phyloP scores from a whole-genome alignment of 2,329 filamentous ascomycete species.

The Mycogone perniciosa region DNA sequence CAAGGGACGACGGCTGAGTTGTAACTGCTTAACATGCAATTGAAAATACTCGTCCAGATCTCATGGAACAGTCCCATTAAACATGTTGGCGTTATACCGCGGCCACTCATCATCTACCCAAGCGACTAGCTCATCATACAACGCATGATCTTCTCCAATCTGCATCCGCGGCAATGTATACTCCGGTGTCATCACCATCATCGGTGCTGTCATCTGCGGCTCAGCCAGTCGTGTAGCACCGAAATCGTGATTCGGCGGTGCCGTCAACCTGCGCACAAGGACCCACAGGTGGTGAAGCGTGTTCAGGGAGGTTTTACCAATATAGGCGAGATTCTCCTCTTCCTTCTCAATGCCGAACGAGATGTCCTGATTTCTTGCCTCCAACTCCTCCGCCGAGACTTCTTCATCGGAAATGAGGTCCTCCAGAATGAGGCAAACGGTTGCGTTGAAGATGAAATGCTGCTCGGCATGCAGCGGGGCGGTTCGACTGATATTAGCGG shows the following conservation, averaged over 20 bases:
- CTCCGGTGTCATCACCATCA: conserved; percentile 22
- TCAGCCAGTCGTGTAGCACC: conserved; percentile 15
- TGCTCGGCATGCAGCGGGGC: conserved; percentile 38
- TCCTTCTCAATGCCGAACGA: conserved; percentile 37
- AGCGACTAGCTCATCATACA: conserved; percentile 31
- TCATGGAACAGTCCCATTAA: conserved; percentile 1
- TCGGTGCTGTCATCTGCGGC: conserved; percentile 16
- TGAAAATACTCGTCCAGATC: not conserved
- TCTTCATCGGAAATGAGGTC: conserved; percentile 32
- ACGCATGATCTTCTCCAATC: conserved; percentile 24
- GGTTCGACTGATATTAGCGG: conserved; percentile 29
- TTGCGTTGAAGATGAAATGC: conserved; percentile 46
- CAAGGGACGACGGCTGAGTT: too few relatives aligned
- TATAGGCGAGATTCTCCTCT: conserved; percentile 30
- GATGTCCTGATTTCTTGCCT: conserved; percentile 26
- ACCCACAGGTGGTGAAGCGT: conserved; percentile 33
- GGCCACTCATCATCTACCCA: conserved; percentile 35
- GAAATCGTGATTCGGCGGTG: conserved; percentile 10
- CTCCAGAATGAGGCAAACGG: conserved; percentile 41
- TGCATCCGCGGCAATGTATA: conserved; percentile 21
- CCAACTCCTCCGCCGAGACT: conserved; percentile 18
- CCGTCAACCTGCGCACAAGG: conserved; percentile 30
- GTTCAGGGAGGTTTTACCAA: conserved; percentile 23
- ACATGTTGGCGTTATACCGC: conserved; percentile 22
- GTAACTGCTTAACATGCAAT: too few relatives aligned